Evolutionary conservation across 768 basidiomycete species (phyloP), one percentile per base, ranked within the genome.

Genomic region (Hygrocybe coccinea): DNA sequence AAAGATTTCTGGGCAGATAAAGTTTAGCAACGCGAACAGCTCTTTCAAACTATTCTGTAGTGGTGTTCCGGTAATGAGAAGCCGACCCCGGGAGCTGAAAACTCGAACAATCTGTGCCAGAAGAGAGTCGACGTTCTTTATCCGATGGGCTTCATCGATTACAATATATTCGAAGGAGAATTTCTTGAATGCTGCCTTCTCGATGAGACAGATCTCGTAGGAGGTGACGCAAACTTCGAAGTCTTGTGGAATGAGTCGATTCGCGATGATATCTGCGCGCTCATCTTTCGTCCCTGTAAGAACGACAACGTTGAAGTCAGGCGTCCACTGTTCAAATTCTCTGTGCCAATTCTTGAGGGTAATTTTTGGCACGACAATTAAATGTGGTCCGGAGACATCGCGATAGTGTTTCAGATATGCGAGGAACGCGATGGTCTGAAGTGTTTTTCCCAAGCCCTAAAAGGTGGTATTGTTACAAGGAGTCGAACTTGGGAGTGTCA

Each of bases 81-180:
- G 73, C 39, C 97, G 79, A 0, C 93, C 95, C 29, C 95, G 83
- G 41, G 89, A 90, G 63, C 83, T 81, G 72, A 97, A 98, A 2
- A 88, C 76, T 48, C 95, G 83, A 47, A 98, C 92, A 64, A 99
- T 97, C 71, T 97, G 92, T 14, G 87, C 86, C 14, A 99, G 81
- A 64, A 98, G 87, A 11, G 92, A 95, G 69, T 97, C 92, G 62
- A 95, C 94, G 68, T 98, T 98, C 76, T 98, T 98, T 80, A 99
- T 99, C 21, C 97, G 88, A 66, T 99, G 95, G 1, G 95, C 95
- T 73, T 99, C 95, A 72, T 99, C 95, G 65, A 99, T 98, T 60
- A 89, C 83, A 70, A 97, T 97, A 72, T 98, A 98, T 70, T 95
- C 91, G 76, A 97, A 98, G 0, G 87, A 88, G 69, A 97, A 91